Percentiles rank a stretch among this genome's conserved stretches.
Conservation (phyloP, 768 basidiomycete species). For the Lyophyllum decastes region DNA sequence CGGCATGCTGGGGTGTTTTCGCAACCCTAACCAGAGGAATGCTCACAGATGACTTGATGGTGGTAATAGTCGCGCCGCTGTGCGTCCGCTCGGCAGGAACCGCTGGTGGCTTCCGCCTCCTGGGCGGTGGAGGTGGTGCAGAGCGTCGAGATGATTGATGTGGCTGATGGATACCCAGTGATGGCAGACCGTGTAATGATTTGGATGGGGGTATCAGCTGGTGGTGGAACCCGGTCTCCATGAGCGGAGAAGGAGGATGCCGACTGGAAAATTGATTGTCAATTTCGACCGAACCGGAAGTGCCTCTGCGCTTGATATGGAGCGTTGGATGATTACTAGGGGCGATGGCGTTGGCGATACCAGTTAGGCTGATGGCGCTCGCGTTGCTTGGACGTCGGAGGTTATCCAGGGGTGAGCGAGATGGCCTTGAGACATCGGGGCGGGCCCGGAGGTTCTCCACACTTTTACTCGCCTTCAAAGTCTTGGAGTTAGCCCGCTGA, state of each 20-base stretch:
- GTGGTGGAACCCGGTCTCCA: constrained; percentile 15
- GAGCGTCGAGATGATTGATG: constrained; percentile 40
- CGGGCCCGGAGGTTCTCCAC: constrained; percentile 54
- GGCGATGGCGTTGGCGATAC: constrained; percentile 14
- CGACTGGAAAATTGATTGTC: constrained; percentile 20
- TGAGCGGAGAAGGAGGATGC: constrained; percentile 7
- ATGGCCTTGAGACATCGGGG: constrained; percentile 23
- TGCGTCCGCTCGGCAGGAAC: constrained; percentile 54
- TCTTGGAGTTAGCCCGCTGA: constrained; percentile 38
- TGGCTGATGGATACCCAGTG: background rate
- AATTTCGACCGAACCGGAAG: constrained; percentile 23
- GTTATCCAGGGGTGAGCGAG: constrained; percentile 35
- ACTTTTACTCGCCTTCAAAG: constrained; percentile 66
- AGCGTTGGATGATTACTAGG: constrained; percentile 2
- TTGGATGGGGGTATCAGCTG: constrained; percentile 15
- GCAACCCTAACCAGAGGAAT: background rate
- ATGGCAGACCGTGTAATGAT: background rate
- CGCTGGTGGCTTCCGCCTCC: constrained; percentile 73
- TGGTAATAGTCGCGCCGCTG: constrained; percentile 57
- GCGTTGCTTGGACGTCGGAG: constrained; percentile 40
- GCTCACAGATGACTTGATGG: constrained; percentile 49
- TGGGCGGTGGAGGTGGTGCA: constrained; percentile 68
- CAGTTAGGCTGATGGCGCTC: constrained; percentile 37
- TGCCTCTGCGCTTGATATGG: constrained; percentile 23
- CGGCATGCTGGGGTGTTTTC: background rate